Conservation (phyloP, 192 early-diverging fungal genomes). For the Cladochytrium replicatum region DNA sequence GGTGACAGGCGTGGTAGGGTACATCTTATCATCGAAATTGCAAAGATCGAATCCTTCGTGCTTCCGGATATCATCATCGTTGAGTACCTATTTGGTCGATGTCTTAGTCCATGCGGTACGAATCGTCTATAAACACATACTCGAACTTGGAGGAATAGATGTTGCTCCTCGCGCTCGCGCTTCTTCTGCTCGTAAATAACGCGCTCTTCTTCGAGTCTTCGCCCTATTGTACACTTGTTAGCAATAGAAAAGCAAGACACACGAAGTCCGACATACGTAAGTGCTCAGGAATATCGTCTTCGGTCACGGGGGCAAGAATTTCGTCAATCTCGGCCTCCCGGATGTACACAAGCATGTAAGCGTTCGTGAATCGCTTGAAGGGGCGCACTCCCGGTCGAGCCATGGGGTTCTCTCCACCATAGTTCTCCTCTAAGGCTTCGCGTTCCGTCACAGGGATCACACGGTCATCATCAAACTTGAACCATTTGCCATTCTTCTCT, state of each 20-base stretch:
- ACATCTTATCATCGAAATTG: slow-evolving; percentile 50
- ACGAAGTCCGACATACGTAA: no score
- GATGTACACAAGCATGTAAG: slow-evolving; percentile 98
- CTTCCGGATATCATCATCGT: slow-evolving; percentile 52
- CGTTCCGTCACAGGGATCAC: slow-evolving; percentile 66
- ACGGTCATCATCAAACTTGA: slow-evolving; percentile 91
- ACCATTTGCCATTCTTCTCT: slow-evolving; percentile 69
- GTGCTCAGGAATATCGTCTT: slow-evolving; percentile 73
- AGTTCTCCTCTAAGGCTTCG: slow-evolving; percentile 92
- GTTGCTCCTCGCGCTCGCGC: slow-evolving; percentile 60
- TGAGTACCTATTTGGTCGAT: slow-evolving; percentile 37
- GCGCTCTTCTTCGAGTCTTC: slow-evolving; percentile 51
- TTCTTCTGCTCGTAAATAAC: slow-evolving; percentile 41
- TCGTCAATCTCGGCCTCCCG: slow-evolving; percentile 62
- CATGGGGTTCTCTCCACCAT: slow-evolving; percentile 61
- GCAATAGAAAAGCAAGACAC: slow-evolving; percentile 9
- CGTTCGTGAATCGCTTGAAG: slow-evolving; percentile 83
- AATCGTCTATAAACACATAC: slow-evolving; percentile 17
- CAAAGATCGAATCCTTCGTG: slow-evolving; percentile 85
- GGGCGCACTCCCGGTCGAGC: slow-evolving; percentile 35
- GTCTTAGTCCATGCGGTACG: neutral
- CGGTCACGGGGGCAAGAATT: slow-evolving; percentile 55
- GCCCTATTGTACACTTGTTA: neutral
- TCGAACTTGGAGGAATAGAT: slow-evolving; percentile 54
- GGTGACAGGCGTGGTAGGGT: slow-evolving; percentile 15